Evolutionary conservation across 306 rosid species (phyloP), one percentile per base, ranked within the genome.

Genomic region (Prosopis cineraria): DNA sequence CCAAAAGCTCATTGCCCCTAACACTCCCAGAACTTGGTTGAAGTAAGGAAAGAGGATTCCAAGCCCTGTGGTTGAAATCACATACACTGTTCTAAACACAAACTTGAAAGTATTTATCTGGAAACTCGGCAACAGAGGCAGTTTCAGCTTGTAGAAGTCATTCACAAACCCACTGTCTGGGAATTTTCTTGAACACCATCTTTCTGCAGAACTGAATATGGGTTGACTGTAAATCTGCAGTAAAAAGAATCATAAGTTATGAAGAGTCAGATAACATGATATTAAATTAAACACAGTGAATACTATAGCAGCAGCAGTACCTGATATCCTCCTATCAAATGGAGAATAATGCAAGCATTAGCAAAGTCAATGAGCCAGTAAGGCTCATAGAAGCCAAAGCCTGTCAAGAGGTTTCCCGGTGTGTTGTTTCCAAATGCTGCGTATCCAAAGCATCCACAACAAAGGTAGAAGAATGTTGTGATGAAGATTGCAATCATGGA

Each of bases 291-390:
- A 52, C 12, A 52, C 3, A 52, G 20, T 53, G 60, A 52, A 3
- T 9, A 10, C 30, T 3, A 56, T 56, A 11, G 31, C 63, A 55
- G 63, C 5, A 20, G 11, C 3, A 43, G 73, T 91, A 94, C 98
- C 97, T 92, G 98, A 84, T 90, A 94, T 50, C 96, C 97, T 85
- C 97, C 98, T 17, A 94, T 80, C 86, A 94, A 68, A 77, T 94
- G 96, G 72, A 94, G 34, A 72, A 90, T 80, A 50, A 94, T 73
- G 84, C 96, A 94, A 56, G 80, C 94, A 86, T 94, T 92, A 4
- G 98, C 97, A 8, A 94, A 5, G 77, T 88, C 92, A 69, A 94
- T 5, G 60, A 94, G 97, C 98, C 97, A 94, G 69, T 29, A 89
- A 72, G 94, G 98, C 67, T 92, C 93, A 20, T 75, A 94, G 67